Evolutionary conservation across 805 yeast genomes (phyloP).

Genomic region (Wickerhamomyces ciferrii): DNA sequence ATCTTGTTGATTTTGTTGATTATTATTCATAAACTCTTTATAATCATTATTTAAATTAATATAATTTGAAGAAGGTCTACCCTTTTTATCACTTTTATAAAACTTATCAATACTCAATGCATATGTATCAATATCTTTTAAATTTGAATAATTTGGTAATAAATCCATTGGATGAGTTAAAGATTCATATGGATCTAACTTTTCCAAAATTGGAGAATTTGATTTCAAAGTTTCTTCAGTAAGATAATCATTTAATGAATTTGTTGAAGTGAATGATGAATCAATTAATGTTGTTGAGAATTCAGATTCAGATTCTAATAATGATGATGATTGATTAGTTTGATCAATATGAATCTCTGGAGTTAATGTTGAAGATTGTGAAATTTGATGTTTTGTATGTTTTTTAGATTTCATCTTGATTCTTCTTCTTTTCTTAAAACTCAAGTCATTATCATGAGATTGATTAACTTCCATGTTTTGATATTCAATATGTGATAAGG

Average conservation of each 20-base stretch:
- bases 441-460: not conserved
- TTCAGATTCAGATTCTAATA: not conserved
- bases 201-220: not conserved
- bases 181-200: conserved; percentile 17
- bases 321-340: not conserved
- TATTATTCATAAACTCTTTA: not conserved
- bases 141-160: conserved; percentile 5
- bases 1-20: not conserved
- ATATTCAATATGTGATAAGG: conserved; percentile 5
- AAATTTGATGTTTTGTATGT: too few species aligned
- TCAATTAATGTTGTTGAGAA: conserved; percentile 1
- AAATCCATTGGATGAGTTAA: conserved; percentile 20
- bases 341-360: too few species aligned
- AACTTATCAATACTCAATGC: too few species aligned
- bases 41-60: conserved; percentile 10
- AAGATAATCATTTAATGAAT: conserved; percentile 2
- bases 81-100: conserved; percentile 2
- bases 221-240: not conserved
- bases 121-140: too few species aligned
- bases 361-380: not conserved
- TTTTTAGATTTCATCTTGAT: conserved; percentile 11
- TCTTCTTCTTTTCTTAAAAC: conserved; percentile 13
- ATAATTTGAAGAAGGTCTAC: conserved; percentile 12
- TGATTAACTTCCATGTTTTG: not conserved
- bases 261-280: not conserved